Base-by-base conservation (phyloP, 2,329 filamentous ascomycete genomes). In the Paracoccidioides brasiliensis region DNA sequence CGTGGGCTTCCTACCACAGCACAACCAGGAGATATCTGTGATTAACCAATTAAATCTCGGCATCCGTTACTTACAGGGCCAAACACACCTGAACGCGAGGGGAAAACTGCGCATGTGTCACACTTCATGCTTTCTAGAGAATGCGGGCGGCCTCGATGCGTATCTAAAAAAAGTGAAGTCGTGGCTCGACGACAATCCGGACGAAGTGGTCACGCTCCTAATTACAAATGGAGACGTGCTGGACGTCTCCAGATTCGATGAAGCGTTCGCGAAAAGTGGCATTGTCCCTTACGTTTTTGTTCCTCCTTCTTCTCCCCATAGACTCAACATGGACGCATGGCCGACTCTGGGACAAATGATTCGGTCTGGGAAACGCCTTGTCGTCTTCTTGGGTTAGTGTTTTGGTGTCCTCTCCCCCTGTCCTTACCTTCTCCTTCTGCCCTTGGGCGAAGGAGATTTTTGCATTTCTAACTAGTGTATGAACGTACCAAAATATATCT, bases 191-290 rank as follows among this genome's bases (percentile, higher is more conserved):
- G 55, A 56, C 15, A 76, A 86, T 59, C 70, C 77, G 4, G 69
- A 81, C 55, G 82, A 86, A 57, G 80, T 85, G 5, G 74, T 85
- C 10, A 83, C 80, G 0, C 64, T 86, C 52, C 74, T 86, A 9
- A 69, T 86, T 49, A 84, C 81, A 4, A 85, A 86, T 62, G 74
- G 72, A 4, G 83, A 86, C 51, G 62, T 59, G 8, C 54, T 71
- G 10, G 59, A 63, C 22, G 62, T 71, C 7, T 58, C 58, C 33
- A 56, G 63, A 14, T 73, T 72, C 42, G 67, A 64, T 4, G 61
- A 67, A 45, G 65, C 64, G 1, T 72, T 73, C 55, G 53, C 58
- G 3, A 59, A 58, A 30, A 66, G 63, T 33, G 69, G 68, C 5
- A 63, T 72, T n/a, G 57, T 61, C 28, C 51, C 61, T 12, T 70